Conservation (phyloP, 371 early-diverging fungal species). For the Mortierella sp. region DNA sequence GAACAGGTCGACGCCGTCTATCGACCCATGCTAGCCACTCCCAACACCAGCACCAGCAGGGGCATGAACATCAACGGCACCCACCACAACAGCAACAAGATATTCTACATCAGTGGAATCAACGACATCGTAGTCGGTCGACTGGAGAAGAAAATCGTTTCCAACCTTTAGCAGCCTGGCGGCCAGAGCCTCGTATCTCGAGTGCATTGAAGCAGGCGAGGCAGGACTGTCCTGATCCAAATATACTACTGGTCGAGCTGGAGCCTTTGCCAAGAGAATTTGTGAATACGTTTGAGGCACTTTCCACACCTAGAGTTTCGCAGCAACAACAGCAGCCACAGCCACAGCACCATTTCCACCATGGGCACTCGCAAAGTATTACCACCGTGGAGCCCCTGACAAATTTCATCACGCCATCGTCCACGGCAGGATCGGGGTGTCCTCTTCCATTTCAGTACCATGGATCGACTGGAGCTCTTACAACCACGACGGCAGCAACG, state of each 20-base stretch:
- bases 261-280: constrained; percentile 30
- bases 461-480: constrained; percentile 1
- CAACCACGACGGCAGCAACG: background rate
- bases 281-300: constrained; percentile 6
- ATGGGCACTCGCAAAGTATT: no score
- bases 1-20: constrained; percentile 9
- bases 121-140: constrained; percentile 30
- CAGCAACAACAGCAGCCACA: constrained; percentile 6
- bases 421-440: constrained; percentile 12
- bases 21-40: no score
- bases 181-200: constrained; percentile 13
- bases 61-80: no score
- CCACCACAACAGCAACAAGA: constrained; percentile 4
- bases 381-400: constrained; percentile 6
- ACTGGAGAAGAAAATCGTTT: constrained; percentile 15
- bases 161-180: background rate
- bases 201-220: constrained; percentile 26
- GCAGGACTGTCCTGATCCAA: constrained; percentile 18
- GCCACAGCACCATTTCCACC: constrained; percentile 6
- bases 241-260: constrained; percentile 20
- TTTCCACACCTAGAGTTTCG: background rate
- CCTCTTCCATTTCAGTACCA: background rate
- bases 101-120: constrained; percentile 15
- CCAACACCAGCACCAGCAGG: no score
- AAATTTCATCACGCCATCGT: constrained; percentile 11